phyloP scores from a whole-genome alignment of 1,284 basidiomycete species.

The Dichomitus squalens region DNA sequence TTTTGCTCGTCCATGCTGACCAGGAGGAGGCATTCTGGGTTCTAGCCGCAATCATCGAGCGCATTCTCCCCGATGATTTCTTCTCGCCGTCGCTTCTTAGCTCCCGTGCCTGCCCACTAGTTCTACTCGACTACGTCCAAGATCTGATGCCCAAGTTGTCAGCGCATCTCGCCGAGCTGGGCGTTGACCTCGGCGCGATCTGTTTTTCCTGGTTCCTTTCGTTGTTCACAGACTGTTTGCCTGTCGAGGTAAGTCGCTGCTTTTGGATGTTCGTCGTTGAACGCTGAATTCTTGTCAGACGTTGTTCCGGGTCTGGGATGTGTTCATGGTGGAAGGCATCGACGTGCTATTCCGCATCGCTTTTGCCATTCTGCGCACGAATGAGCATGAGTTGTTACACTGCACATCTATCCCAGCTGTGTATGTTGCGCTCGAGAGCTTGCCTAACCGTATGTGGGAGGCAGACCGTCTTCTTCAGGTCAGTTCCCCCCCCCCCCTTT shows the following conservation, averaged over 20 bases:
- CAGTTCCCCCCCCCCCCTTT: slow-evolving; percentile 1
- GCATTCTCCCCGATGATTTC: slow-evolving; percentile 81
- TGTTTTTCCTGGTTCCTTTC: slow-evolving; percentile 99
- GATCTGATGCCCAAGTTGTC: slow-evolving; percentile 78
- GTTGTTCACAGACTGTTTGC: slow-evolving; percentile 94
- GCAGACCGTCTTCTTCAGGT: slow-evolving; percentile 90
- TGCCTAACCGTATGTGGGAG: slow-evolving; percentile 92
- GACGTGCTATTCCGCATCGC: slow-evolving; percentile 93
- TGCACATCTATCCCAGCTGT: slow-evolving; percentile 86
- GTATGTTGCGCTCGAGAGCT: slow-evolving; percentile 83
- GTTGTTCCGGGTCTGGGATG: slow-evolving; percentile 90
- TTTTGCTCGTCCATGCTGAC: slow-evolving; percentile 89
- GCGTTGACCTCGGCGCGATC: slow-evolving; percentile 90
- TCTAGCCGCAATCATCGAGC: slow-evolving; percentile 86
- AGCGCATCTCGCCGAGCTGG: slow-evolving; percentile 76
- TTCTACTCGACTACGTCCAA: slow-evolving; percentile 86
- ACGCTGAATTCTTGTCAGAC: slow-evolving; percentile 50
- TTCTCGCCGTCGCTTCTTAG: slow-evolving; percentile 84
- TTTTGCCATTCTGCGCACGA: slow-evolving; percentile 81
- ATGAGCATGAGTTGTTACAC: slow-evolving; percentile 80
- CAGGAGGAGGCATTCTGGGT: slow-evolving; percentile 99
- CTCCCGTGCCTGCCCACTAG: slow-evolving; percentile 91
- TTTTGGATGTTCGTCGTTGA: not conserved
- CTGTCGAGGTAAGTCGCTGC: slow-evolving; percentile 76
- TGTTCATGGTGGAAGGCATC: slow-evolving; percentile 93